Evolutionary conservation across 169 alveolate genomes (phyloP).

Genomic region (Plasmodium vinckei): DNA sequence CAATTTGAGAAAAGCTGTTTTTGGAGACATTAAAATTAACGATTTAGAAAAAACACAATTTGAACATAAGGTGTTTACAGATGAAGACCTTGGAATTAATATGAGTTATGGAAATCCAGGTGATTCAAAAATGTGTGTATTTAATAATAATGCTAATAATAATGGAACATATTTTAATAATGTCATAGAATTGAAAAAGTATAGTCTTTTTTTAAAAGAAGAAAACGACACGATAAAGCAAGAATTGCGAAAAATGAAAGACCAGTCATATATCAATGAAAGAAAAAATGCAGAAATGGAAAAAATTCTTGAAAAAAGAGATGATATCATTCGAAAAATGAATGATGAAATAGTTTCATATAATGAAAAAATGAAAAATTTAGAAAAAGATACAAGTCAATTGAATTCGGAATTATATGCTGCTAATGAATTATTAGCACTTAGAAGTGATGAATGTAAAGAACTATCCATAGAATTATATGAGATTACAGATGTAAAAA

Average conservation of each 20-base stretch:
- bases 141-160: conserved; percentile 33
- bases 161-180: not conserved
- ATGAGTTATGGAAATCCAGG: conserved; percentile 16
- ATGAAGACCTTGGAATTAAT: conserved; percentile 57
- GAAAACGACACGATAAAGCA: conserved; percentile 70
- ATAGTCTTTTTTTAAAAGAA: conserved; percentile 68
- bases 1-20: conserved; percentile 75
- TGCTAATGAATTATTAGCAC: conserved; percentile 52
- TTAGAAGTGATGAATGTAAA: conserved; percentile 73
- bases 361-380: conserved; percentile 64
- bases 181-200: conserved; percentile 40
- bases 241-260: conserved; percentile 61
- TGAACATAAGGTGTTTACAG: conserved; percentile 53
- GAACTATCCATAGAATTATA: conserved; percentile 54
- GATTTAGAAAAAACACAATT: conserved; percentile 53
- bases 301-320: conserved; percentile 55
- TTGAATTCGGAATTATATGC: conserved; percentile 67
- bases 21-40: conserved; percentile 57
- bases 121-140: conserved; percentile 46
- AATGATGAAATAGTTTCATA: conserved; percentile 53
- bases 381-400: conserved; percentile 58
- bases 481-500: conserved; percentile 60
- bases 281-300: conserved; percentile 62
- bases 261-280: conserved; percentile 41
- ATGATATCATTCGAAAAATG: conserved; percentile 64